Conservation (phyloP, 495 filamentous ascomycete species). For the Trichocladium uniseriatum region DNA sequence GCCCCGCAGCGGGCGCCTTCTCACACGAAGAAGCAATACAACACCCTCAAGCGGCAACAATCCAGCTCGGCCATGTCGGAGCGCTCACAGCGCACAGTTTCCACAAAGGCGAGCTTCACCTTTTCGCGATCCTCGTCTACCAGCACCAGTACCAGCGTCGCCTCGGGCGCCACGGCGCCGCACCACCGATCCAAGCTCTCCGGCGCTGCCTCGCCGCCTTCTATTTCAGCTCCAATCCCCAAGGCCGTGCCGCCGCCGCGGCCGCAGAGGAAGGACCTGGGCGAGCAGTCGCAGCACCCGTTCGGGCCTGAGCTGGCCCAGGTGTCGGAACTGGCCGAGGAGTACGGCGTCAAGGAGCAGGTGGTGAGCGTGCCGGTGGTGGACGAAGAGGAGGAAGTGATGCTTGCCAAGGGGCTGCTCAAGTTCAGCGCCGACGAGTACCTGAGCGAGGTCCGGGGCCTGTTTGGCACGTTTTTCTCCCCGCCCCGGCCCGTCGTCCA, state of each 20-base stretch:
- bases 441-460: slow-evolving; percentile 63
- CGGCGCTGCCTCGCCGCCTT: slow-evolving; percentile 19
- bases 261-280: slow-evolving; percentile 23
- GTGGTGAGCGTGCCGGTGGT: slow-evolving; percentile 52
- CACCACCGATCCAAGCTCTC: slow-evolving; percentile 25
- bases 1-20: slow-evolving; percentile 70
- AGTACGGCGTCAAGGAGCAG: slow-evolving; percentile 58
- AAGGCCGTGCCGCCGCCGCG: slow-evolving; percentile 1
- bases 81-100: slow-evolving; percentile 34
- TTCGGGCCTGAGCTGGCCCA: slow-evolving; percentile 69
- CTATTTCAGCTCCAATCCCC: slow-evolving; percentile 20
- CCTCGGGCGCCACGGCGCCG: slow-evolving; percentile 19
- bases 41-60: slow-evolving; percentile 53
- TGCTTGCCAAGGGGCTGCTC: slow-evolving; percentile 55
- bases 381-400: slow-evolving; percentile 60
- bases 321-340: slow-evolving; percentile 75
- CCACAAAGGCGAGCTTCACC: slow-evolving; percentile 37
- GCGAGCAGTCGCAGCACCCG: slow-evolving; percentile 36
- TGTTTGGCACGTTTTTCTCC: slow-evolving; percentile 43
- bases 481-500: neutral
- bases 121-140: slow-evolving; percentile 41
- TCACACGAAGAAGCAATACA: slow-evolving; percentile 65
- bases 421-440: slow-evolving; percentile 80
- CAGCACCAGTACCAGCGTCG: slow-evolving; percentile 37
- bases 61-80: slow-evolving; percentile 45